Conservation (phyloP, 805 yeast genomes). For the Metschnikowia orientalis region DNA sequence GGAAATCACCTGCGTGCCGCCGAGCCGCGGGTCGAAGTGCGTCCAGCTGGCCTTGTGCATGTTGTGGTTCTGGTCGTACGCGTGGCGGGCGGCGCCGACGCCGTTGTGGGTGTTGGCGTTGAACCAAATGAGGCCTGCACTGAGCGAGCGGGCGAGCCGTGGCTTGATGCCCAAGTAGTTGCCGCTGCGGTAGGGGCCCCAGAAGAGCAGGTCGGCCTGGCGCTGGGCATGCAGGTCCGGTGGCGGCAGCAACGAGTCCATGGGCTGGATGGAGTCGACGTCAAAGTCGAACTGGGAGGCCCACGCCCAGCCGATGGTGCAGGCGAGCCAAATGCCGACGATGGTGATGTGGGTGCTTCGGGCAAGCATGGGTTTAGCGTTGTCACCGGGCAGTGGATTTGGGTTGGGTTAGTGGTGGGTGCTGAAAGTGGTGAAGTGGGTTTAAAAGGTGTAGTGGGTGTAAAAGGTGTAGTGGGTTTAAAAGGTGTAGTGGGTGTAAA, state of each 20-base stretch:
- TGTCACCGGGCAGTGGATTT: too few species aligned
- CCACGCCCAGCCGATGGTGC: too few species aligned
- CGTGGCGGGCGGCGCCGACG: constrained; percentile 59
- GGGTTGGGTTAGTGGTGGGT: too few species aligned
- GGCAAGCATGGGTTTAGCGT: too few species aligned
- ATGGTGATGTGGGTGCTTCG: too few species aligned
- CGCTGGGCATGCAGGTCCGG: constrained; percentile 1
- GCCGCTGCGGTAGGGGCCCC: constrained; percentile 95
- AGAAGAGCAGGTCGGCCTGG: constrained; percentile 32
- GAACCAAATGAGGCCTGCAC: constrained; percentile 87
- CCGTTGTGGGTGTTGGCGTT: constrained; percentile 56
- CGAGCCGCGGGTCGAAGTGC: constrained; percentile 79
- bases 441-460: too few species aligned
- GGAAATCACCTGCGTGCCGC: constrained; percentile 73
- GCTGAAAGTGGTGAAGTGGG: too few species aligned
- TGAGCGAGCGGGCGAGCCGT: constrained; percentile 66
- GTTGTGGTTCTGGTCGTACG: constrained; percentile 68
- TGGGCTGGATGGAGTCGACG: constrained; percentile 7
- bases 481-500: too few species aligned
- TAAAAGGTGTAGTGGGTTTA: too few species aligned
- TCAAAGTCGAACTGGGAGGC: constrained; percentile 14
- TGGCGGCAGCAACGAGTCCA: constrained; percentile 1
- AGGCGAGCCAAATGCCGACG: too few species aligned
- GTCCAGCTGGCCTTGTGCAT: constrained; percentile 79
- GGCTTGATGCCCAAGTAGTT: constrained; percentile 85